phyloP scores from a whole-genome alignment of 768 basidiomycete species.

The Boletellus sp. region DNA sequence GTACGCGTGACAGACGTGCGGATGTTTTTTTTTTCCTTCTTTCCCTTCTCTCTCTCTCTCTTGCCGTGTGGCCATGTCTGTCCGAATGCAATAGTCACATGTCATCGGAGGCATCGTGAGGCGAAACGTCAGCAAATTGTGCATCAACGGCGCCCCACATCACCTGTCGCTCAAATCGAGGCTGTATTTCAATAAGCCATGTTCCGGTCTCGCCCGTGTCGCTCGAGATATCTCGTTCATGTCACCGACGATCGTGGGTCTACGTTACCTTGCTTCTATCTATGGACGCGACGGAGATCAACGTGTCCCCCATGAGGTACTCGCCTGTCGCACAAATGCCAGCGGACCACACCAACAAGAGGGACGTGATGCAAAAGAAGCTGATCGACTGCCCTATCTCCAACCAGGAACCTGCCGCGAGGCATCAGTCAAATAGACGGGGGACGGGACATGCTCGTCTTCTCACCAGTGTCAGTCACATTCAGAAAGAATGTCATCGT shows the following conservation, averaged over 20 bases:
- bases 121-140: background rate
- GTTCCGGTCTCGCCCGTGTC: constrained; percentile 1
- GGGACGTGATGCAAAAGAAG: constrained; percentile 81
- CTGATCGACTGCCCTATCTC: constrained; percentile 88
- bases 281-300: constrained; percentile 18
- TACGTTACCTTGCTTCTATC: constrained; percentile 22
- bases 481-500: constrained; percentile 80
- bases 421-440: constrained; percentile 3
- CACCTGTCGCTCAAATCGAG: background rate
- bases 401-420: constrained; percentile 67
- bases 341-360: constrained; percentile 75
- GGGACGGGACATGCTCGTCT: background rate
- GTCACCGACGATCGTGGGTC: constrained; percentile 23
- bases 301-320: constrained; percentile 50
- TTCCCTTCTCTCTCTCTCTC: background rate
- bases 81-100: constrained; percentile 1
- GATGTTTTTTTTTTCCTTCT: background rate
- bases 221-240: constrained; percentile 1
- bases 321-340: constrained; percentile 74
- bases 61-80: background rate
- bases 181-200: background rate
- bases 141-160: background rate
- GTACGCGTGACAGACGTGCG: background rate
- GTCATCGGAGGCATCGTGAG: background rate
- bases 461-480: constrained; percentile 71